phyloP scores from a whole-genome alignment of 305 asterid species.

The Euphrasia arctica region DNA sequence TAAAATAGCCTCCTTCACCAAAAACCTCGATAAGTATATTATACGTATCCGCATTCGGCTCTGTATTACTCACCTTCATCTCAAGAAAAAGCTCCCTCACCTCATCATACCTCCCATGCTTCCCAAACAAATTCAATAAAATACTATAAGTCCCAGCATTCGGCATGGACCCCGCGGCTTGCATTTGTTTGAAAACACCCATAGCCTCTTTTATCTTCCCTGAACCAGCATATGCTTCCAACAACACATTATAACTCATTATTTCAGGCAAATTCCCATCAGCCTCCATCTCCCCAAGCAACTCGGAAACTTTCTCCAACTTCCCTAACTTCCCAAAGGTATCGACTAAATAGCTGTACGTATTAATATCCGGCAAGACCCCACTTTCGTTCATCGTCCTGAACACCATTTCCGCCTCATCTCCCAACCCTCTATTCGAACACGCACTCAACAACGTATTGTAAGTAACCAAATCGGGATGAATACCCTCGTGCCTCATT shows the following conservation, averaged over 20 bases:
- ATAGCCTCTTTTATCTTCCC: conserved; percentile 78
- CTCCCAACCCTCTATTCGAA: conserved; percentile 44
- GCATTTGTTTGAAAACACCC: conserved; percentile 97
- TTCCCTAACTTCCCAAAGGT: conserved; percentile 74
- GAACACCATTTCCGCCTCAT: conserved; percentile 95
- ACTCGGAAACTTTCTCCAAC: conserved; percentile 75
- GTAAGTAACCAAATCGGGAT: conserved; percentile 90
- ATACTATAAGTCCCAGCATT: conserved; percentile 86
- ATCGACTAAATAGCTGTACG: conserved; percentile 75
- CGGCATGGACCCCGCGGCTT: conserved; percentile 81
- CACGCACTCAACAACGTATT: conserved; percentile 88
- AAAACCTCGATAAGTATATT: conserved; percentile 88
- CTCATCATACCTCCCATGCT: conserved; percentile 83
- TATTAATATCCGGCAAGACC: conserved; percentile 77
- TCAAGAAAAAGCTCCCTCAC: conserved; percentile 94
- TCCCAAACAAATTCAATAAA: conserved; percentile 83
- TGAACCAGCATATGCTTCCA: conserved; percentile 73
- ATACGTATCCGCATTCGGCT: conserved; percentile 82
- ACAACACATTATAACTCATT: conserved; percentile 78
- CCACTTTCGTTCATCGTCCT: conserved; percentile 97
- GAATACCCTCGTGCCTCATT: conserved; percentile 95
- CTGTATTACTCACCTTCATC: conserved; percentile 92
- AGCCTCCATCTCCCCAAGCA: conserved; percentile 79
- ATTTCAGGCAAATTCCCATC: conserved; percentile 86
- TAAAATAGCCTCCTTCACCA: conserved; percentile 97